These are phyloP conservation scores for Biscogniauxia marginata DNA, from an alignment of 2,329 filamentous ascomycete genomes.

Conservation along the genomic window DNA sequence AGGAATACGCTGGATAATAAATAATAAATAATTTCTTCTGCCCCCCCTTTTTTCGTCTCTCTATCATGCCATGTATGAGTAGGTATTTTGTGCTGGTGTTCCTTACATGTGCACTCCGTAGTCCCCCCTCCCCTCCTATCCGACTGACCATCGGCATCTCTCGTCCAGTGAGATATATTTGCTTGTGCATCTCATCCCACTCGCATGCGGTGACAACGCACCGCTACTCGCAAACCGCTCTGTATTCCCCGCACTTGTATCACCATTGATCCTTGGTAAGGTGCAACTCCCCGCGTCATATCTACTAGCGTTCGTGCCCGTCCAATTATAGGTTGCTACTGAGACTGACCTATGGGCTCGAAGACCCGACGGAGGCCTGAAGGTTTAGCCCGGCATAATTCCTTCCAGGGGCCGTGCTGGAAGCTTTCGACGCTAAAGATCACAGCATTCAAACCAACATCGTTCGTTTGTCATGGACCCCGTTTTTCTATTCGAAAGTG, in stretches of 20 bases:
- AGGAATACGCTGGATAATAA: no score
- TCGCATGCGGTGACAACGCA: neutral
- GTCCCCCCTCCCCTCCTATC: no score
- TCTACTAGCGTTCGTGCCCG: slow-evolving; percentile 1
- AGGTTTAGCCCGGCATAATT: neutral
- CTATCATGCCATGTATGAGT: neutral
- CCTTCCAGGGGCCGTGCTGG: slow-evolving; percentile 1
- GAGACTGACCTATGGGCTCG: neutral
- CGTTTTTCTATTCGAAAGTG: neutral
- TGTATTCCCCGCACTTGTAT: neutral
- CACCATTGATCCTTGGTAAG: slow-evolving; percentile 13
- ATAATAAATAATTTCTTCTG: neutral
- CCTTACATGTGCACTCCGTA: no score
- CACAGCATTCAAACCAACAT: neutral
- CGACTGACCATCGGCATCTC: neutral
- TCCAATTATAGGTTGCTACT: slow-evolving; percentile 5
- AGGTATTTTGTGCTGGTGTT: neutral
- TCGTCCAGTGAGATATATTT: neutral
- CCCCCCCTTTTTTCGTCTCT: neutral
- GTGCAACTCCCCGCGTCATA: slow-evolving; percentile 2
- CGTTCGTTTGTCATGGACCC: neutral
- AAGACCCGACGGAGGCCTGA: no score
- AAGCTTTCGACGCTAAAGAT: neutral
- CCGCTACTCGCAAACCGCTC: neutral
- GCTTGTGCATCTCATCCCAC: neutral